phyloP scores from a whole-genome alignment of 148 eudicot species.

The Drosera capensis region DNA sequence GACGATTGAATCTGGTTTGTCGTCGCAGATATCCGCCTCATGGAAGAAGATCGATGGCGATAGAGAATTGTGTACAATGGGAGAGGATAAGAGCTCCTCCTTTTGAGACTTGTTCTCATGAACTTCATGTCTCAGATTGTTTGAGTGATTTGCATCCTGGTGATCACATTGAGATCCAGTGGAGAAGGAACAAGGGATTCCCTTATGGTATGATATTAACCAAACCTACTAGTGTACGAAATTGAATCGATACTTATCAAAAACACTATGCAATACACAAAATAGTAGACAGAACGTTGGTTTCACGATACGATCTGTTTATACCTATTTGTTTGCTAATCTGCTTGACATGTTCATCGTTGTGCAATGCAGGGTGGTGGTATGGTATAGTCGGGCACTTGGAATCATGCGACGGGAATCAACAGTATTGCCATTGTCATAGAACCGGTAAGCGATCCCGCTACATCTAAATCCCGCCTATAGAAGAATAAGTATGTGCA shows the following conservation, averaged over 20 bases:
- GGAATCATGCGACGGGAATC: slow-evolving; percentile 70
- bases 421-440: slow-evolving; percentile 53
- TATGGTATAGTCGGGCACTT: slow-evolving; percentile 92
- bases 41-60: slow-evolving; percentile 62
- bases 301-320: neutral
- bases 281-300: neutral
- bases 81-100: slow-evolving; percentile 77
- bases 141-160: slow-evolving; percentile 64
- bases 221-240: neutral
- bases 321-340: neutral
- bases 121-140: slow-evolving; percentile 67
- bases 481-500: neutral
- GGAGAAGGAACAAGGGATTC: slow-evolving; percentile 92
- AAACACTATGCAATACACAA: neutral
- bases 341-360: neutral
- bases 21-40: slow-evolving; percentile 76
- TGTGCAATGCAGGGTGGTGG: slow-evolving; percentile 78
- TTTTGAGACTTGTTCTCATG: slow-evolving; percentile 54
- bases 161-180: slow-evolving; percentile 92
- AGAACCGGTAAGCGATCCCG: slow-evolving; percentile 31
- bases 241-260: neutral
- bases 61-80: slow-evolving; percentile 67
- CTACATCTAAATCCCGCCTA: neutral
- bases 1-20: slow-evolving; percentile 3
- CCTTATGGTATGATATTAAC: slow-evolving; percentile 59